Evolutionary conservation across 2,329 filamentous ascomycete genomes (phyloP).

Genomic region (Aspergillus sclerotialis): DNA sequence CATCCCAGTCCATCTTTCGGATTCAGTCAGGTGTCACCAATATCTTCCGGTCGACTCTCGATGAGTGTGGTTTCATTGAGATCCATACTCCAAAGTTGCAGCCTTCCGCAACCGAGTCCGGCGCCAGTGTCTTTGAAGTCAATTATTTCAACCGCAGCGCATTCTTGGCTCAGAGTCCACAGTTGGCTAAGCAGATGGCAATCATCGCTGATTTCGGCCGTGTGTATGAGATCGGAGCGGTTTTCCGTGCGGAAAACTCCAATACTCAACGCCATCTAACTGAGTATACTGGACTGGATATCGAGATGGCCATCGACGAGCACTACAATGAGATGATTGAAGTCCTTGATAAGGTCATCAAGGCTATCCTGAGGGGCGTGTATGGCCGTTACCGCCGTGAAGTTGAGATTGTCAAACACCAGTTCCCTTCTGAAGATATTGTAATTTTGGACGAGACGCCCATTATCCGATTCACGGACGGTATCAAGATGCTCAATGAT

Average conservation of each 20-base stretch:
- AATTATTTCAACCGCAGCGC: conserved; percentile 85
- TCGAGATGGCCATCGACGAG: conserved; percentile 85
- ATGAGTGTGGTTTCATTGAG: conserved; percentile 74
- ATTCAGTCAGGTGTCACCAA: conserved; percentile 75
- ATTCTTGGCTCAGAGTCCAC: conserved; percentile 85
- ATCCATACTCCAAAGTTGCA: conserved; percentile 92
- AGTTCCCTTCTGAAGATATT: conserved; percentile 80
- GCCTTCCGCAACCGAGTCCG: conserved; percentile 82
- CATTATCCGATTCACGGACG: conserved; percentile 71
- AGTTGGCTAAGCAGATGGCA: conserved; percentile 87
- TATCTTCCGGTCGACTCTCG: conserved; percentile 70
- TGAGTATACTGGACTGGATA: conserved; percentile 85
- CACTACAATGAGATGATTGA: conserved; percentile 84
- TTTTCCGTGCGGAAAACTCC: conserved; percentile 91
- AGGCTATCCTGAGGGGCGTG: conserved; percentile 66
- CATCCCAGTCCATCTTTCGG: conserved; percentile 81
- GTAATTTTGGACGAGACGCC: conserved; percentile 82
- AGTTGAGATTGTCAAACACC: conserved; percentile 70
- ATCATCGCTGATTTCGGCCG: conserved; percentile 83
- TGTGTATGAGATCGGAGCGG: conserved; percentile 83
- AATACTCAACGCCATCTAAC: conserved; percentile 93
- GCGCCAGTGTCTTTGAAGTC: conserved; percentile 82
- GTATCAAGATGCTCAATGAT: conserved; percentile 70
- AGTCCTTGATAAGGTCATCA: conserved; percentile 72
- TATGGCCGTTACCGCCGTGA: conserved; percentile 64